Evolutionary conservation across 495 filamentous ascomycete genomes (phyloP), one percentile per base, ranked within the genome.

Genomic region (Penicillium manginii): DNA sequence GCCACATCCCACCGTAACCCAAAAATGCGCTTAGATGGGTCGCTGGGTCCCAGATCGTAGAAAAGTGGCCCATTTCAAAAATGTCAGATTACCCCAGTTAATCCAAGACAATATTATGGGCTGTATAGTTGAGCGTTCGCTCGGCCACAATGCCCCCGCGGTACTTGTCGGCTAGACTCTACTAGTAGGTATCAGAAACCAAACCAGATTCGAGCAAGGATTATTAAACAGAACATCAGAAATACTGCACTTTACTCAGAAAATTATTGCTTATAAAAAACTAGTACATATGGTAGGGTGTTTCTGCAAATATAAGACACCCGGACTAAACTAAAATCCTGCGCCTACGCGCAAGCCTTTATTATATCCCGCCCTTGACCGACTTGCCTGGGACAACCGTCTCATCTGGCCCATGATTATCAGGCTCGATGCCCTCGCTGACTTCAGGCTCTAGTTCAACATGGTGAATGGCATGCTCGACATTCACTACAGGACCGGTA

Each of bases 401-500:
- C 3, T 42, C 42, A 35, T 59, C 58, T 0, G 31, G 29, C 19
- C 42, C 48, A 19, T 21, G 32, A 33, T 18, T 12, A 3, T 59
- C 61, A 35, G 67, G 67, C 55, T 70, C 67, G 5, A 70, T 47
- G 0, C 67, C 67, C 46, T 67, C 64, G 55, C 59, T 67, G 22
- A 69, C 43, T 15, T 37, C 22, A 39, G 62, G 50, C 49, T 62
- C 56, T 50, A 52, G 55, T 22, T 65, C 49, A 17, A 59, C 37
- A 21, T 32, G 31, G 60, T 72, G 67, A 49, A 76, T 73, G 2
- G 70, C 69, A 75, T 81, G 78, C 59, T 78, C 74, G 10, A 79
- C 67, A 68, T 81, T 81, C 29, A 84, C 79, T 71, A 88, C 88
- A 0, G 89, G 89, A 0, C 89, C 89, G 58, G 84, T 88, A 71